phyloP scores from a whole-genome alignment of 108 stramenopile genomes.

The Asterionellopsis glacialis region DNA sequence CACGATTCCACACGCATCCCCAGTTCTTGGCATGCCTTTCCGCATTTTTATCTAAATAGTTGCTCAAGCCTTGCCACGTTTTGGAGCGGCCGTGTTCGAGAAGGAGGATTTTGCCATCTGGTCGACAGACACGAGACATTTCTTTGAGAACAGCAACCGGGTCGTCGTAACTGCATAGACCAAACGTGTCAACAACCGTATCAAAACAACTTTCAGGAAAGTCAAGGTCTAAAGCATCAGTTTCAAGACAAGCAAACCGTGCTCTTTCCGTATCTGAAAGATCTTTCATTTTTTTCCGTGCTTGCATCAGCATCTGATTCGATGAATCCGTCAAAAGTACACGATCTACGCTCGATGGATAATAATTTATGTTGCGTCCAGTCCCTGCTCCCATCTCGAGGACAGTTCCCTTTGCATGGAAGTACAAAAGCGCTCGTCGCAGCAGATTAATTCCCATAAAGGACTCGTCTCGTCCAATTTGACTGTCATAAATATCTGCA shows the following conservation, averaged over 20 bases:
- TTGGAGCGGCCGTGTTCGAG: slow-evolving; percentile 77
- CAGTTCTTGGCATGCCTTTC: slow-evolving; percentile 81
- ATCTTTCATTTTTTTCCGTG: slow-evolving; percentile 46
- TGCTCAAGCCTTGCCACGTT: slow-evolving; percentile 44
- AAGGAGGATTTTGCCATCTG: slow-evolving; percentile 73
- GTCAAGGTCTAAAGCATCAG: slow-evolving; percentile 40
- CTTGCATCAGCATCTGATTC: slow-evolving; percentile 68
- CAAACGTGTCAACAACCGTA: slow-evolving; percentile 91
- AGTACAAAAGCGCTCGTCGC: slow-evolving; percentile 59
- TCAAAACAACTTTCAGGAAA: slow-evolving; percentile 74
- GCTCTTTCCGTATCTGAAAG: slow-evolving; percentile 18
- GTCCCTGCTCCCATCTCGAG: slow-evolving; percentile 90
- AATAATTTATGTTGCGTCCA: slow-evolving; percentile 72
- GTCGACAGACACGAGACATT: slow-evolving; percentile 81
- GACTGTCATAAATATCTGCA: slow-evolving; percentile 60
- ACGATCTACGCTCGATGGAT: slow-evolving; percentile 51
- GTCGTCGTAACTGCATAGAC: slow-evolving; percentile 87
- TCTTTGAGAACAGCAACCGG: slow-evolving; percentile 77
- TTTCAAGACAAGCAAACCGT: slow-evolving; percentile 47
- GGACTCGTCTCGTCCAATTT: slow-evolving; percentile 68
- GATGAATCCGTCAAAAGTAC: slow-evolving; percentile 77
- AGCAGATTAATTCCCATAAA: slow-evolving; percentile 78
- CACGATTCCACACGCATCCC: slow-evolving; percentile 91
- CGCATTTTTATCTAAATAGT: slow-evolving; percentile 73
- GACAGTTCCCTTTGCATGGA: slow-evolving; percentile 75